phyloP scores from a whole-genome alignment of 1,284 basidiomycete species.

The Ustilago nuda region DNA sequence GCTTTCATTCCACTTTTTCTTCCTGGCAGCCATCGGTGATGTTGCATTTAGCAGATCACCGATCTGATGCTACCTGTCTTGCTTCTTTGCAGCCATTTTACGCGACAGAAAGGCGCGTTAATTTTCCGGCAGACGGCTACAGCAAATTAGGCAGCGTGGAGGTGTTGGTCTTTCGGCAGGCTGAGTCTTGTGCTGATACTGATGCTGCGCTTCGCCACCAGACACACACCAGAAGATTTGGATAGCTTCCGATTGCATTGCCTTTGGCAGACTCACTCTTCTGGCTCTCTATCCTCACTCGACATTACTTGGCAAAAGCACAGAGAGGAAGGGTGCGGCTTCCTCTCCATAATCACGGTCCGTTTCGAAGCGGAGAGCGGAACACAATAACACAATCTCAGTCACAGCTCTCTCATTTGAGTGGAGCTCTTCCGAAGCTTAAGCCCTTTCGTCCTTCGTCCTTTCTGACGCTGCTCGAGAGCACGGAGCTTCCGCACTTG shows the following conservation, averaged over 20 bases:
- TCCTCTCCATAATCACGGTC: background rate
- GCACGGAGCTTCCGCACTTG: conserved; percentile 9
- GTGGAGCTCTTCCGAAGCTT: background rate
- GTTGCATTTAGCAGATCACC: background rate
- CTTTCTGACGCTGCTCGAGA: background rate
- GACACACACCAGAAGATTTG: background rate
- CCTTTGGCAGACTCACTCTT: background rate
- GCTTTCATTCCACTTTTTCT: conserved; percentile 31
- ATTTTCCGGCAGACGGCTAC: background rate
- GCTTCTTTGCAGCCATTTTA: conserved; percentile 18
- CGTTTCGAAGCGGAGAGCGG: background rate
- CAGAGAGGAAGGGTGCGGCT: background rate
- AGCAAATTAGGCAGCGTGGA: conserved; percentile 25
- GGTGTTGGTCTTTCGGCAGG: conserved; percentile 30
- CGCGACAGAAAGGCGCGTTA: conserved; percentile 33
- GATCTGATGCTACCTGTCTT: conserved; percentile 6
- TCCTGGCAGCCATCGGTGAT: conserved; percentile 19
- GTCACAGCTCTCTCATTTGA: background rate
- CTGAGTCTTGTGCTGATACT: conserved; percentile 4
- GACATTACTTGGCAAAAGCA: background rate
- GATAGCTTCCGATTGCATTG: conserved; percentile 13
- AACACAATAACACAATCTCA: background rate
- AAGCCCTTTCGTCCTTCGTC: background rate
- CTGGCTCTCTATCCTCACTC: background rate
- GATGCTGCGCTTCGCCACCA: conserved; percentile 8